These are phyloP conservation scores for Diaporthe caulivora DNA, from an alignment of 2,329 filamentous ascomycete species.

Conservation along the genomic window DNA sequence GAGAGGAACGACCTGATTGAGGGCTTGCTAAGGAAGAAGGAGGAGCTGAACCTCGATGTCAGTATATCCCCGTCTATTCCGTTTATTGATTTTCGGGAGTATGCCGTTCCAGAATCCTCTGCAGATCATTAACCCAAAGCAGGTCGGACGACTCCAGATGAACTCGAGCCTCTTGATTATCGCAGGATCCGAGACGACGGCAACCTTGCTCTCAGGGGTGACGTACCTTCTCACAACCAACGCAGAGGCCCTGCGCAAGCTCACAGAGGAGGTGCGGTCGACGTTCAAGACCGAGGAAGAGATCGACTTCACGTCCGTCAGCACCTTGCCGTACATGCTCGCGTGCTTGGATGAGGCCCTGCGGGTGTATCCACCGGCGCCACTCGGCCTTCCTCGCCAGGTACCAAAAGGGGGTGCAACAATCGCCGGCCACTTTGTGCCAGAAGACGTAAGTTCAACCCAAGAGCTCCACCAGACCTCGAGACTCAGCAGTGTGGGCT, in stretches of 20 bases:
- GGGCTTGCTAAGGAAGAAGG: conserved; percentile 33
- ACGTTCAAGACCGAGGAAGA: conserved; percentile 48
- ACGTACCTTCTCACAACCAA: conserved; percentile 42
- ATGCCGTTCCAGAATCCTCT: no score
- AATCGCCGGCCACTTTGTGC: conserved; percentile 35
- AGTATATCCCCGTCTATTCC: neutral
- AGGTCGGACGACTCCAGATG: neutral
- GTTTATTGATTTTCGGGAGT: no score
- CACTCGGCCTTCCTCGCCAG: conserved; percentile 35
- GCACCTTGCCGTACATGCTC: conserved; percentile 49
- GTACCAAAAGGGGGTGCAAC: conserved; percentile 32
- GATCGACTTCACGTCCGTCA: conserved; percentile 48
- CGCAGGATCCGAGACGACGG: conserved; percentile 40
- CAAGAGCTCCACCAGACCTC: neutral
- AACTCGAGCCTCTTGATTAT: conserved; percentile 23
- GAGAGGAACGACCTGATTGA: conserved; percentile 36
- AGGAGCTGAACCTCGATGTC: conserved; percentile 8
- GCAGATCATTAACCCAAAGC: no score
- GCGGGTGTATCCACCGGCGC: conserved; percentile 51
- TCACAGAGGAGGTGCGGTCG: conserved; percentile 52
- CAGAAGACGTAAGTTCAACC: conserved; percentile 32
- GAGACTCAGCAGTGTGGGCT: neutral
- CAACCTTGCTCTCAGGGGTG: conserved; percentile 38
- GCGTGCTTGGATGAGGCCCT: conserved; percentile 54
- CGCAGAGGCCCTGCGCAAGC: conserved; percentile 43